Conservation (phyloP, 352 stramenopile genomes). For the Phytophthora megakarya region DNA sequence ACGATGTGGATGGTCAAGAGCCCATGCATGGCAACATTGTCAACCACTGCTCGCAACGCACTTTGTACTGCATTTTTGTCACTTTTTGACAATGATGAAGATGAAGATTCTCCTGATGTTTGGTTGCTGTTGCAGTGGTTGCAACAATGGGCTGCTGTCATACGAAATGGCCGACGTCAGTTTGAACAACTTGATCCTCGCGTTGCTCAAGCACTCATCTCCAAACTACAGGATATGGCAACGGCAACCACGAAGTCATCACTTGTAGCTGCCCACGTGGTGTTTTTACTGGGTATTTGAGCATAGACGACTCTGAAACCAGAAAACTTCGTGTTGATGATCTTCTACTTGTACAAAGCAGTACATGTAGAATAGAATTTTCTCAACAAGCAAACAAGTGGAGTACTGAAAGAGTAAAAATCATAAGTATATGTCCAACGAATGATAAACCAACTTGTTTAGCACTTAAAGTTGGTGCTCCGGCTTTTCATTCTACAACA, state of each 20-base stretch:
- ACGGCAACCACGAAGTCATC: constrained; percentile 34
- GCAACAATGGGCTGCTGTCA: constrained; percentile 26
- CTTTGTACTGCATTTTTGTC: constrained; percentile 60
- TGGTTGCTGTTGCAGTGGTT: constrained; percentile 65
- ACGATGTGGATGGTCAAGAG: constrained; percentile 37
- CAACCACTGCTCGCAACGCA: constrained; percentile 39
- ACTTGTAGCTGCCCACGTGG: constrained; percentile 44
- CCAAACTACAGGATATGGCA: constrained; percentile 38
- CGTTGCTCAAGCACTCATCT: constrained; percentile 38
- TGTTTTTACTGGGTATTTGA: constrained; percentile 42
- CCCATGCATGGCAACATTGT: constrained; percentile 45
- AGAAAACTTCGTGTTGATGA: too few species aligned
- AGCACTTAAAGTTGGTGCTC: background rate
- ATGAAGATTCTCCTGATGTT: constrained; percentile 15
- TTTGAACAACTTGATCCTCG: constrained; percentile 45
- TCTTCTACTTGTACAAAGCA: too few species aligned
- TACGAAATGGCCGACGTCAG: constrained; percentile 13
- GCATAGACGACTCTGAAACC: background rate
- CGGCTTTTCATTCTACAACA: background rate
- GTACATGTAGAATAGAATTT: too few species aligned
- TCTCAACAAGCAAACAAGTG: too few species aligned
- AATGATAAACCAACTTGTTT: background rate
- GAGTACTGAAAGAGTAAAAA: too few species aligned
- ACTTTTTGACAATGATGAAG: constrained; percentile 39
- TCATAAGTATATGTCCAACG: too few species aligned